These are phyloP conservation scores for Rhizopogon vesiculosus DNA, from an alignment of 768 basidiomycete species.

Conservation along the genomic window DNA sequence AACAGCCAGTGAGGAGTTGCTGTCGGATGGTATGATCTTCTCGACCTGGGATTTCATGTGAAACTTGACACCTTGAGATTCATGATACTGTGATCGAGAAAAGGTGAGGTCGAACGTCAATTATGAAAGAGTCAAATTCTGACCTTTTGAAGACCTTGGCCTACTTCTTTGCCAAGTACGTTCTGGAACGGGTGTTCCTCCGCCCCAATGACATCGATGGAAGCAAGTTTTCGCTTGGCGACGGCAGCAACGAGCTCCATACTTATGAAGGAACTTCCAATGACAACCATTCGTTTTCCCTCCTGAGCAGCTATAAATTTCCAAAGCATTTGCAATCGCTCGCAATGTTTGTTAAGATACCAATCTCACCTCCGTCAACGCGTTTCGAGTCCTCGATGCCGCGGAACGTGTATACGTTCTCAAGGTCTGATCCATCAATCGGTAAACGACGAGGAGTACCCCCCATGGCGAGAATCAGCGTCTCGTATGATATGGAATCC, in stretches of 20 bases:
- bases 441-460: slow-evolving; percentile 71
- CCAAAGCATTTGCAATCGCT: neutral
- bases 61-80: slow-evolving; percentile 81
- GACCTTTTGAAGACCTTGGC: slow-evolving; percentile 73
- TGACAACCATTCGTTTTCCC: slow-evolving; percentile 72
- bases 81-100: slow-evolving; percentile 53
- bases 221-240: slow-evolving; percentile 68
- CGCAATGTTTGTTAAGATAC: neutral
- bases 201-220: slow-evolving; percentile 82
- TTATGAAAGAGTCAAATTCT: neutral
- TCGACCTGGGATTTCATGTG: slow-evolving; percentile 68
- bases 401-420: slow-evolving; percentile 76
- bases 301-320: slow-evolving; percentile 51
- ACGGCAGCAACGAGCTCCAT: slow-evolving; percentile 88
- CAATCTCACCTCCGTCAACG: slow-evolving; percentile 56
- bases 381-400: slow-evolving; percentile 65
- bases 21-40: slow-evolving; percentile 55
- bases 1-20: slow-evolving; percentile 48
- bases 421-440: slow-evolving; percentile 66
- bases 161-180: slow-evolving; percentile 80
- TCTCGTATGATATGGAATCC: slow-evolving; percentile 62
- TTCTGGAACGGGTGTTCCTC: slow-evolving; percentile 75
- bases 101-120: neutral
- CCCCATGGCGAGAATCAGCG: slow-evolving; percentile 77
- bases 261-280: slow-evolving; percentile 88